phyloP scores from a whole-genome alignment of 177 flowering plant genomes.

The Vitis hybrid region DNA sequence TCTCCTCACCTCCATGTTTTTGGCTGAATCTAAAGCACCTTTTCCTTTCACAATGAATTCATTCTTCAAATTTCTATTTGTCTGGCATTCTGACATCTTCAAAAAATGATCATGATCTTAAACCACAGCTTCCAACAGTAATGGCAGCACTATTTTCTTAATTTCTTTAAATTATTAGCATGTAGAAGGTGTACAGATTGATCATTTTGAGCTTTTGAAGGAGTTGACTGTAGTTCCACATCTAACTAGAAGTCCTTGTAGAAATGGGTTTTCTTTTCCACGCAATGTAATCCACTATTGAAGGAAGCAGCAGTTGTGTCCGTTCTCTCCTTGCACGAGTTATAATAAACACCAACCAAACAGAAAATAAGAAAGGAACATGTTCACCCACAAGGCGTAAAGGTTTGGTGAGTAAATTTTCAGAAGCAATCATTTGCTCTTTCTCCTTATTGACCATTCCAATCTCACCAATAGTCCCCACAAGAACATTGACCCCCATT shows the following conservation, averaged over 20 bases:
- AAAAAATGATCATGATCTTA: no score
- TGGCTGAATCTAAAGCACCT: no score
- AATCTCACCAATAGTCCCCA: constrained; percentile 87
- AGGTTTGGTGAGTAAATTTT: neutral
- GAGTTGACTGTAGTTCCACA: neutral
- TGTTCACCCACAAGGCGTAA: neutral
- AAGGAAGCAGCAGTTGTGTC: neutral
- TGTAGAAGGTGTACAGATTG: neutral
- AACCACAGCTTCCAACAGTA: neutral
- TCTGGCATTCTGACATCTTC: no score
- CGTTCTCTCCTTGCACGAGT: neutral
- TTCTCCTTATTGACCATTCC: neutral
- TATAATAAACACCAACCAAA: neutral
- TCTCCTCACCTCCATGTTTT: no score
- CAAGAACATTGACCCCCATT: constrained; percentile 75
- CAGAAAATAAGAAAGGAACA: neutral
- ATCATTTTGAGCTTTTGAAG: neutral
- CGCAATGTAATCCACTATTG: neutral
- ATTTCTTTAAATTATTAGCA: neutral
- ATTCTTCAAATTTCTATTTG: no score
- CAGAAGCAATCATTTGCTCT: neutral
- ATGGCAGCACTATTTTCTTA: neutral
- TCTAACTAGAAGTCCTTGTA: neutral
- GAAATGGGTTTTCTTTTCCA: neutral
- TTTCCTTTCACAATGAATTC: no score